Conservation (phyloP, 2,329 filamentous ascomycete species). For the Xylaria sp. region DNA sequence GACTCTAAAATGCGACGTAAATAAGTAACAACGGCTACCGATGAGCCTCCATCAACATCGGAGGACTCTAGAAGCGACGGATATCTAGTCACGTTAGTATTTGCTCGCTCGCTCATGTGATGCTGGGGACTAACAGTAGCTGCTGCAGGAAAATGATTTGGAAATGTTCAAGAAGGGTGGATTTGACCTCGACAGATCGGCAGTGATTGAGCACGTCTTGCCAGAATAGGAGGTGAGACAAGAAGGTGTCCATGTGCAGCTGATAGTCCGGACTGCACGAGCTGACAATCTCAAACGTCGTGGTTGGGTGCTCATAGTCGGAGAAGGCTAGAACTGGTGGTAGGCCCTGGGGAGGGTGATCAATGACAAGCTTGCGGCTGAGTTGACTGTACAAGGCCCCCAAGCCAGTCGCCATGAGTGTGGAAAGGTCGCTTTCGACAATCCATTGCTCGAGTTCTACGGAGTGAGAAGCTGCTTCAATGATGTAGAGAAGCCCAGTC, state of each 20-base stretch:
- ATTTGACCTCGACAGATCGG: slow-evolving; percentile 88
- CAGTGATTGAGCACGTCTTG: slow-evolving; percentile 98
- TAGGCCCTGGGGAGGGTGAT: slow-evolving; percentile 77
- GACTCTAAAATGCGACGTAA: slow-evolving; percentile 90
- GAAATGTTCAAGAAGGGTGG: slow-evolving; percentile 94
- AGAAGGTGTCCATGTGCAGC: slow-evolving; percentile 89
- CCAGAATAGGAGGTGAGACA: slow-evolving; percentile 97
- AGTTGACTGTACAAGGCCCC: slow-evolving; percentile 78
- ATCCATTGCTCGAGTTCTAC: slow-evolving; percentile 92
- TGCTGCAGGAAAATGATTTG: slow-evolving; percentile 97
- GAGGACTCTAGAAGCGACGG: slow-evolving; percentile 96
- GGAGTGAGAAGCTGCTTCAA: slow-evolving; percentile 89
- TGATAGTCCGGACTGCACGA: slow-evolving; percentile 81
- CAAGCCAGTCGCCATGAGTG: slow-evolving; percentile 94
- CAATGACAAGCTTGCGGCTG: slow-evolving; percentile 82
- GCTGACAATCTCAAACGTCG: slow-evolving; percentile 76
- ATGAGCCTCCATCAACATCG: slow-evolving; percentile 95
- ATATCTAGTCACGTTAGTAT: slow-evolving; percentile 68
- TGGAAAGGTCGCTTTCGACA: slow-evolving; percentile 94
- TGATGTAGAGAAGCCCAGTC: slow-evolving; percentile 93
- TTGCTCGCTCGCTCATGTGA: neutral
- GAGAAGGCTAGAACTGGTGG: slow-evolving; percentile 89
- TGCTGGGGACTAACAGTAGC: slow-evolving; percentile 72
- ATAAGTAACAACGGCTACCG: slow-evolving; percentile 94
- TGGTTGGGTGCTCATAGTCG: slow-evolving; percentile 81